phyloP scores from a whole-genome alignment of 345 rosid genomes.

The Eutrema japonicum region DNA sequence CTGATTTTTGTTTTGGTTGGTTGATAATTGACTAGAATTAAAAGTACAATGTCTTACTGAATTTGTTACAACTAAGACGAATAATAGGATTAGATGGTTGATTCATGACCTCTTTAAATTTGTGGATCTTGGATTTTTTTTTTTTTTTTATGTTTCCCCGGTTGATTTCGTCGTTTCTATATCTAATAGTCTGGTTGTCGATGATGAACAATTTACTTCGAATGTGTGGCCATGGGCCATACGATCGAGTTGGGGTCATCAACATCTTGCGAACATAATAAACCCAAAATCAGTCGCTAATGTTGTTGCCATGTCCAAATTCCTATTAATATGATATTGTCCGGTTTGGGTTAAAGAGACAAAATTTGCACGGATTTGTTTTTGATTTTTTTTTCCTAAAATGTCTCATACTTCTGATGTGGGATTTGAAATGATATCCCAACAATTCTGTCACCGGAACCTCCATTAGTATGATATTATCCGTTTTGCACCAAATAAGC shows the following conservation, averaged over 20 bases:
- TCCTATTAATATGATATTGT: too few species aligned
- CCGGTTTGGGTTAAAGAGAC: too few species aligned
- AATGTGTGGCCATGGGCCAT: slow-evolving; percentile 5
- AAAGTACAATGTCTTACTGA: not conserved
- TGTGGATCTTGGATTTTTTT: slow-evolving; percentile 2
- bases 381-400: too few species aligned
- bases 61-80: not conserved
- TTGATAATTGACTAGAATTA: slow-evolving; percentile 3
- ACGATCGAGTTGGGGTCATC: not conserved
- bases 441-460: too few species aligned
- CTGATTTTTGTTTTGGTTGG: slow-evolving; percentile 22
- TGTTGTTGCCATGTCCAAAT: too few species aligned
- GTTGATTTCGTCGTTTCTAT: not conserved
- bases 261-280: not conserved
- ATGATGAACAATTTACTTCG: not conserved
- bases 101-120: not conserved
- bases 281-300: too few species aligned
- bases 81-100: not conserved
- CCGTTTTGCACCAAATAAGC: too few species aligned
- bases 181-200: not conserved
- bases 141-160: not conserved
- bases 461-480: too few species aligned
- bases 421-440: too few species aligned
- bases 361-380: too few species aligned
- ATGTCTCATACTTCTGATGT: too few species aligned